Conservation (phyloP, 345 rosid species). For the Cardiospermum halicacabum region DNA sequence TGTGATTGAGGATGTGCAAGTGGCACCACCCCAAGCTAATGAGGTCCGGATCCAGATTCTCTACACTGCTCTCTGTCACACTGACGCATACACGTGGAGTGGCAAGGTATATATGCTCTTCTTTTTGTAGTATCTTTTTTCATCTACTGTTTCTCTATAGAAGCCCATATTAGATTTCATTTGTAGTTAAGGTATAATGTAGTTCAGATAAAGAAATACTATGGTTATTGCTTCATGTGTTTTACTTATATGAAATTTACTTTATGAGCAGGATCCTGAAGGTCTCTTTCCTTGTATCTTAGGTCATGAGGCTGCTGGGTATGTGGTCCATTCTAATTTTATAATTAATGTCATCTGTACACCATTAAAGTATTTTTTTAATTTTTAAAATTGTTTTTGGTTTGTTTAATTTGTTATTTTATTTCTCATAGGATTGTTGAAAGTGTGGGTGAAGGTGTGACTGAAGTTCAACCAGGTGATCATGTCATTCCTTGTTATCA, state of each 20-base stretch:
- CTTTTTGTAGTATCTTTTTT: not conserved
- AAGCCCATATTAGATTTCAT: too few relatives aligned
- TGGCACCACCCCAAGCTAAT: conserved; percentile 94
- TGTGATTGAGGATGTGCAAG: conserved; percentile 83
- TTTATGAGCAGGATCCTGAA: conserved; percentile 75
- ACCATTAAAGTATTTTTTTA: not conserved
- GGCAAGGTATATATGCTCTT: conserved; percentile 62
- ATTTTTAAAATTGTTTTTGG: too few relatives aligned
- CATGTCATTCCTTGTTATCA: conserved; percentile 98
- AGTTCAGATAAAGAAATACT: not conserved
- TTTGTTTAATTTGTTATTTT: not conserved
- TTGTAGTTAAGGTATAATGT: not conserved
- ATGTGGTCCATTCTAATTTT: conserved; percentile 14
- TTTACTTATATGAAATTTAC: not conserved
- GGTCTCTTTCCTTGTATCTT: conserved; percentile 95
- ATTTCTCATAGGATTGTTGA: conserved; percentile 64
- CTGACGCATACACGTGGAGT: conserved; percentile 99
- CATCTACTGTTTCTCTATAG: not conserved
- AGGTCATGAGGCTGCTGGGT: conserved; percentile 99
- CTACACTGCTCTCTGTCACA: conserved; percentile 92
- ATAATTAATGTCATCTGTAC: not conserved
- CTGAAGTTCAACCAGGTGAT: conserved; percentile 87
- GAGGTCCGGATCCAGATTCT: conserved; percentile 91
- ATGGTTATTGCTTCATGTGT: not conserved
- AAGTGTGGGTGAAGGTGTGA: conserved; percentile 97